These are phyloP conservation scores for Fraxinus velutina DNA, from an alignment of 305 asterid genomes.

Conservation along the genomic window DNA sequence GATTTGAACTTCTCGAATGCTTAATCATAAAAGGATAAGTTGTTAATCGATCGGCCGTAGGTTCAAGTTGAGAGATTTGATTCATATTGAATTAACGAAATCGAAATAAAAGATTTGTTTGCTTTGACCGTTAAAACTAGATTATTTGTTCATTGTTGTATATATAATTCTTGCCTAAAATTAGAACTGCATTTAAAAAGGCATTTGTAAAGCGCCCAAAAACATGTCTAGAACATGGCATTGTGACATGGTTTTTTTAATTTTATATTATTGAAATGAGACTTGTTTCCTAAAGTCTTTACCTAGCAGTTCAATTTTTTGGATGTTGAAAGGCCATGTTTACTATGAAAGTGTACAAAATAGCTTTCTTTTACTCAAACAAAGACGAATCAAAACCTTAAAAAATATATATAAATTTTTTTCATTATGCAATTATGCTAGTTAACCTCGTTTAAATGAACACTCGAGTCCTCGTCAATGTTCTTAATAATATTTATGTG, in stretches of 20 bases:
- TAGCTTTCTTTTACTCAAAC: no score
- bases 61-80: neutral
- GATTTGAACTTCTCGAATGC: neutral
- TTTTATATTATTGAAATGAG: neutral
- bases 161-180: neutral
- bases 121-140: neutral
- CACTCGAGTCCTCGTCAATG: neutral
- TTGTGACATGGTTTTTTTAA: neutral
- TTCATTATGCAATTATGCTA: neutral
- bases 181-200: neutral
- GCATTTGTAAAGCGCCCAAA: neutral
- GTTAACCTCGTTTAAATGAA: neutral
- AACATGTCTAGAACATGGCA: neutral
- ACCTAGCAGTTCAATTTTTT: neutral
- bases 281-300: neutral
- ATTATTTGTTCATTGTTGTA: neutral
- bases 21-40: neutral
- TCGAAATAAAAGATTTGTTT: neutral
- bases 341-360: neutral
- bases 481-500: neutral
- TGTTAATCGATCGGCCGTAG: neutral
- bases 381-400: neutral
- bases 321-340: neutral
- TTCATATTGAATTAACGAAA: neutral
- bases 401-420: neutral